A percentile compares a stretch with the other conserved stretches of the same genome.
Evolutionary conservation across 768 basidiomycete genomes (phyloP).

Genomic region (Pleurotus tuber-regium): DNA sequence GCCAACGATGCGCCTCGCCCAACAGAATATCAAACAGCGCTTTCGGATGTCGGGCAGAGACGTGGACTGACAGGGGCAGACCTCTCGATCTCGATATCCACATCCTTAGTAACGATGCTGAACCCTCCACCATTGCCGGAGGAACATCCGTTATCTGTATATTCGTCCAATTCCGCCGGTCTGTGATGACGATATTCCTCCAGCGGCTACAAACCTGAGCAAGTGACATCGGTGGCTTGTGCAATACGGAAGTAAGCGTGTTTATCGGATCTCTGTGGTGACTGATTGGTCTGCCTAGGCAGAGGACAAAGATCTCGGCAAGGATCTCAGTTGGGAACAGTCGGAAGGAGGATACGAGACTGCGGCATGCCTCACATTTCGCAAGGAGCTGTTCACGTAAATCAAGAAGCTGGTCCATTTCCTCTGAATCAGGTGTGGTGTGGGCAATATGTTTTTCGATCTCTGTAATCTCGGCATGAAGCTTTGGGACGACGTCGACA

Average conservation of each 20-base stretch:
- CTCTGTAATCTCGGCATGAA: neutral
- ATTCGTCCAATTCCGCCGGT: conserved; percentile 61
- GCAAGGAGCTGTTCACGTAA: neutral
- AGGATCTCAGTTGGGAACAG: neutral
- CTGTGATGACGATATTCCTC: conserved; percentile 46
- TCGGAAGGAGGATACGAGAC: neutral
- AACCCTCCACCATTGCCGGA: conserved; percentile 16
- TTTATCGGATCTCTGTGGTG: conserved; percentile 3
- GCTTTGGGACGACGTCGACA: neutral
- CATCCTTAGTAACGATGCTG: neutral
- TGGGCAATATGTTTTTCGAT: neutral
- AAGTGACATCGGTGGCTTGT: conserved; percentile 21
- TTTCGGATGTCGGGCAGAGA: neutral
- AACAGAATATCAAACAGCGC: neutral
- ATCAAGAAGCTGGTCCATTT: neutral
- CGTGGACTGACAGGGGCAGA: neutral
- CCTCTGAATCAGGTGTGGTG: neutral
- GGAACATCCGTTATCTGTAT: conserved; percentile 58
- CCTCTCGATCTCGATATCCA: neutral
- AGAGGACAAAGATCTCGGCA: conserved; percentile 1
- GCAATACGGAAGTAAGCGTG: neutral
- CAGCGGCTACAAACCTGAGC: conserved; percentile 60
- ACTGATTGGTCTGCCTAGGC: neutral
- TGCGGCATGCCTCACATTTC: neutral
- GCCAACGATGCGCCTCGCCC: neutral